Evolutionary conservation across 192 early-diverging fungal genomes (phyloP), one percentile per base, ranked within the genome.

Genomic region (Chytriomyces sp.): DNA sequence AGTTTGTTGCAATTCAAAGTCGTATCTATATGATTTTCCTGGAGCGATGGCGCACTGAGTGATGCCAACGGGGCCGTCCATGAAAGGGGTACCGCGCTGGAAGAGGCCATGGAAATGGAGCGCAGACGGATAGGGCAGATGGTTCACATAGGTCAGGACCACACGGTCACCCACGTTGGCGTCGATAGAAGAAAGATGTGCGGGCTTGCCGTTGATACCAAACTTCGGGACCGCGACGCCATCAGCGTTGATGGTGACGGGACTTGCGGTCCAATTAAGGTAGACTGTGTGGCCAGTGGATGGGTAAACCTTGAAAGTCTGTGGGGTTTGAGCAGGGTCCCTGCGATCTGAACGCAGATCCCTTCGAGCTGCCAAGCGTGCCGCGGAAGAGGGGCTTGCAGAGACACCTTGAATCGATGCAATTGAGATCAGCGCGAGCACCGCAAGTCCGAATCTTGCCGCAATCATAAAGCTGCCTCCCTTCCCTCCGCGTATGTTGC

Each of bases 101-200:
- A 84, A 89, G 52, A 93, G 64, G 19, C 93, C 93, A 72, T 94
- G 93, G 2, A 83, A 77, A 67, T 93, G 92, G 60, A 93, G 76
- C 3, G 85, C 78, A 32, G 91, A 88, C 1, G 84, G 84, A 64
- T 77, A 62, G 10, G 63, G 4, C 3, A 76, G 44, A 5, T 44
- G 32, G 62, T 76, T 76, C n/a, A 17, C 76, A 19, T 63, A 53
- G 5, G 22, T 37, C 22, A 76, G 32, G 36, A 76, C 52, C 4
- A 76, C 6, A 19, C n/a, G 32, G 71, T 76, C 75, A n/a, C 57
- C 39, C 7, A 41, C 33, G 39, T 44, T 39, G 33, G 62, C 73
- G n/a, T 74, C 39, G 14, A 76, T 53, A 14, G 75, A 60, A 8
- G 59, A 25, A 57, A 19, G 8, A 30, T 7, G 30, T 26, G 44